Evolutionary conservation across 176 grass and related monocot genomes (phyloP).

Genomic region (Eremochloa ophiuroides): DNA sequence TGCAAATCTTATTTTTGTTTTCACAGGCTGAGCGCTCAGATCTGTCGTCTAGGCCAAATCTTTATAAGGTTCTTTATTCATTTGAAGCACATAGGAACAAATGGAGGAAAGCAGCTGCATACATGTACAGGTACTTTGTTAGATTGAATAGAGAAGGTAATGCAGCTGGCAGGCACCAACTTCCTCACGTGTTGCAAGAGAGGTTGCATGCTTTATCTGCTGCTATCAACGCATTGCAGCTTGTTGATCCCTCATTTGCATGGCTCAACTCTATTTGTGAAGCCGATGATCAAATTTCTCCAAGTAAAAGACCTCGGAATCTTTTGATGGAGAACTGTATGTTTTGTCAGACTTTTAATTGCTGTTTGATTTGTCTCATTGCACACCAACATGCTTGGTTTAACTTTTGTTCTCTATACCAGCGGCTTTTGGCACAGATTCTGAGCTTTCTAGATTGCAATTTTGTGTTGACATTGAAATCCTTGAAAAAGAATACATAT

Average conservation of each 20-base stretch:
- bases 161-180: slow-evolving; percentile 39
- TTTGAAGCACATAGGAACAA: slow-evolving; percentile 91
- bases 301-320: slow-evolving; percentile 73
- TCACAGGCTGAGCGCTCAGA: slow-evolving; percentile 86
- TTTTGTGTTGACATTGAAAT: slow-evolving; percentile 86
- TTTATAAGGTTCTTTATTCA: slow-evolving; percentile 94
- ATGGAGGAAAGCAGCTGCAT: slow-evolving; percentile 91
- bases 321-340: slow-evolving; percentile 66
- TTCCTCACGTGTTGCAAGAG: slow-evolving; percentile 63
- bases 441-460: slow-evolving; percentile 47
- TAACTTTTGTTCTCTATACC: slow-evolving; percentile 33
- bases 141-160: slow-evolving; percentile 82
- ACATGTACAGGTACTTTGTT: slow-evolving; percentile 87
- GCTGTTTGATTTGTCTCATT: slow-evolving; percentile 18
- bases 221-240: slow-evolving; percentile 86
- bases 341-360: slow-evolving; percentile 32
- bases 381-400: slow-evolving; percentile 8
- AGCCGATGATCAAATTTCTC: slow-evolving; percentile 51
- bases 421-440: slow-evolving; percentile 45
- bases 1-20: slow-evolving; percentile 17
- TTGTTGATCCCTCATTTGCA: slow-evolving; percentile 81
- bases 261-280: slow-evolving; percentile 73
- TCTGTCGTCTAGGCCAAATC: slow-evolving; percentile 70
- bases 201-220: slow-evolving; percentile 80
- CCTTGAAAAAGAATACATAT: slow-evolving; percentile 87